Evolutionary conservation across 2,329 filamentous ascomycete genomes (phyloP).

Genomic region (Endothia cerciana): DNA sequence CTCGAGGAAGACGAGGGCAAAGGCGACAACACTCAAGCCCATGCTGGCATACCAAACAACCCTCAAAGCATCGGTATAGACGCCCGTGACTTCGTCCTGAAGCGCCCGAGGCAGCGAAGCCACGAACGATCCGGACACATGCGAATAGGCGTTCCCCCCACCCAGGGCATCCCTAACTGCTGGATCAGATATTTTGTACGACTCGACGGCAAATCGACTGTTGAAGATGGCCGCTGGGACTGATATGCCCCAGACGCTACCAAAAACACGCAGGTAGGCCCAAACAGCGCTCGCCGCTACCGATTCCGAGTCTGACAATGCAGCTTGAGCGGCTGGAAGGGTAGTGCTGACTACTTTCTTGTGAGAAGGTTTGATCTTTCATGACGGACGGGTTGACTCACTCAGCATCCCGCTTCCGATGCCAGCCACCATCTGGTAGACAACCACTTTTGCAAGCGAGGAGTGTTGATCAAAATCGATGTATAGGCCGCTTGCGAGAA

Average conservation of each 20-base stretch:
- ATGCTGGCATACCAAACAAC: slow-evolving; percentile 10
- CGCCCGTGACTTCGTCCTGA: not conserved
- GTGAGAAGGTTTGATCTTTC: not conserved
- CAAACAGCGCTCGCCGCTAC: not conserved
- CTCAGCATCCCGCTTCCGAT: not conserved
- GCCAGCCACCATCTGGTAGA: slow-evolving; percentile 11
- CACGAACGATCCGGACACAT: slow-evolving; percentile 1
- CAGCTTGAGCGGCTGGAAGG: not conserved
- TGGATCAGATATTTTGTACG: slow-evolving; percentile 15
- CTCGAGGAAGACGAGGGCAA: slow-evolving; percentile 2
- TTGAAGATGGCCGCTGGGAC: slow-evolving; percentile 13
- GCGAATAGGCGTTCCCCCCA: slow-evolving; percentile 3
- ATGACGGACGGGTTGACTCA: not conserved
- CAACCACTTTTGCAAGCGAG: not conserved
- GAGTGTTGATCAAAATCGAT: slow-evolving; percentile 7
- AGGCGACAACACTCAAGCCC: not conserved
- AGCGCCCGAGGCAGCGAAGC: not conserved
- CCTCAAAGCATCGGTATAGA: not conserved
- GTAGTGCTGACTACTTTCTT: not conserved
- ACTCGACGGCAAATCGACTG: not conserved
- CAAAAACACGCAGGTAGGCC: slow-evolving; percentile 8
- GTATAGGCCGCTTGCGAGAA: slow-evolving; percentile 3
- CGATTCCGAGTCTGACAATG: not conserved
- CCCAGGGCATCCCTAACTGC: not conserved
- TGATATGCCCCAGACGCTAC: slow-evolving; percentile 5